Evolutionary conservation across 495 filamentous ascomycete species (phyloP).

Genomic region (Penicillium macrosclerotiorum): DNA sequence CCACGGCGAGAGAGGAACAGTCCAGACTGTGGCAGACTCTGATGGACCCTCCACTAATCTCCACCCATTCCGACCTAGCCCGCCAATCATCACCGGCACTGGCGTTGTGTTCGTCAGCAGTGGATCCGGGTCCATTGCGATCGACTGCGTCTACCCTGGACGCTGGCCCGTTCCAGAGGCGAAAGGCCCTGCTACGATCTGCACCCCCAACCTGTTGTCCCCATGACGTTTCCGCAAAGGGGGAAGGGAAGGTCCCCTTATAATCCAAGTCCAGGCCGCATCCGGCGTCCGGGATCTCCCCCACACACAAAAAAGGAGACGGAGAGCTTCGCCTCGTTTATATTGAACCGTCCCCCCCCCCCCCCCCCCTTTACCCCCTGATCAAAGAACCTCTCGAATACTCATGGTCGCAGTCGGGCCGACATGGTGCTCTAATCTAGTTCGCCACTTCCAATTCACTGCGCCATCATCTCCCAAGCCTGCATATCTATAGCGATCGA

Average conservation of each 20-base stretch:
- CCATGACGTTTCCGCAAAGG: slow-evolving; percentile 32
- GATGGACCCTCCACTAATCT: slow-evolving; percentile 11
- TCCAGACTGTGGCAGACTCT: slow-evolving; percentile 18
- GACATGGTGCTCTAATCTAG: slow-evolving; percentile 19
- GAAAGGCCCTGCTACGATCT: slow-evolving; percentile 14
- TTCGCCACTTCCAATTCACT: slow-evolving; percentile 2
- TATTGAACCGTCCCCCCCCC: background rate
- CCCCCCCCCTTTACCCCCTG: background rate
- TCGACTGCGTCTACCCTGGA: slow-evolving; percentile 22
- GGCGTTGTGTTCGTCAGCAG: slow-evolving; percentile 29
- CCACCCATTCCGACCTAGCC: slow-evolving; percentile 16
- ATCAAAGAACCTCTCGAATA: background rate
- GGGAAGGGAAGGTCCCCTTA: no score
- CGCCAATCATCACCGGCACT: slow-evolving; percentile 12
- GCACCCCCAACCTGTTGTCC: slow-evolving; percentile 6
- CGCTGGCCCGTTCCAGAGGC: slow-evolving; percentile 9
- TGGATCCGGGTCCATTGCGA: slow-evolving; percentile 27
- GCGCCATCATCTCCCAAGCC: background rate
- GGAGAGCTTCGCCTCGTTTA: no score
- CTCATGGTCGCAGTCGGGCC: slow-evolving; percentile 9
- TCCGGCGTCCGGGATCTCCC: slow-evolving; percentile 12
- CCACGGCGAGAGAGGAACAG: no score
- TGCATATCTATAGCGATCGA: background rate
- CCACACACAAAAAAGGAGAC: slow-evolving; percentile 3
- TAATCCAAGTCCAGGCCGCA: slow-evolving; percentile 22